Base-by-base conservation (phyloP, 306 rosid genomes). In the Astragalus membranaceus region DNA sequence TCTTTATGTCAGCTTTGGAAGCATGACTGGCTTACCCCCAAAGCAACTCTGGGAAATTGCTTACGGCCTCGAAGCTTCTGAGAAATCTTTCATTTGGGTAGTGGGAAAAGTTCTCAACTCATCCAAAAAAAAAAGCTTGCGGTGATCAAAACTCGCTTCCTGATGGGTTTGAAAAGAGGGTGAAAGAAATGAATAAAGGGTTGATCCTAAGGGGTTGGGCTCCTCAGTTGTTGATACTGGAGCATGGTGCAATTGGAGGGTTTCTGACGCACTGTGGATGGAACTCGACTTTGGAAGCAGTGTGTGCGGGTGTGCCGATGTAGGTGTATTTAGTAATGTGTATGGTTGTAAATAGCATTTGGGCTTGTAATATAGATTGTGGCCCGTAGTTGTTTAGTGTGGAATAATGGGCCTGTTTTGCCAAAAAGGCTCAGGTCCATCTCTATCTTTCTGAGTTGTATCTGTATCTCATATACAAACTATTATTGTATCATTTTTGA, bases 201-300 rank as follows among this genome's bases (percentile, higher is more conserved):
- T 9, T 87, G 77, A 66, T 89, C 8, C 13, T 87, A 4, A 80
- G 85, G 72, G 93, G 92, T 0, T 89, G 89, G 93, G 93, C 85
- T 0, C 93, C 96, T 0, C 94, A 90, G 60, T 10, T 90, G 3
- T 32, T 82, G 83, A 86, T 91, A 14, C 51, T 88, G 57, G 90
- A 86, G 13, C 90, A 86, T n/a, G 54, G 3, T 2, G 78, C 86
- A 0, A 59, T 88, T 1, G 88, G 87, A 14, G 97, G 92, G 41
- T 90, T 86, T 20, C 46, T 90, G 84, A 90, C 92, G 0, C 95
- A 90, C 16, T 88, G 92, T 20, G 95, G 96, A 3, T 90, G 96
- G 95, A 90, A 90, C 36, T 90, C 96, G 3, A 81, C 85, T 4
- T 3, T 88, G 73, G 97, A 91, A 72, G 81, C 86, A 2, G 55